Evolutionary conservation across 768 basidiomycete species (phyloP).

Genomic region (Tylopilus sp.): DNA sequence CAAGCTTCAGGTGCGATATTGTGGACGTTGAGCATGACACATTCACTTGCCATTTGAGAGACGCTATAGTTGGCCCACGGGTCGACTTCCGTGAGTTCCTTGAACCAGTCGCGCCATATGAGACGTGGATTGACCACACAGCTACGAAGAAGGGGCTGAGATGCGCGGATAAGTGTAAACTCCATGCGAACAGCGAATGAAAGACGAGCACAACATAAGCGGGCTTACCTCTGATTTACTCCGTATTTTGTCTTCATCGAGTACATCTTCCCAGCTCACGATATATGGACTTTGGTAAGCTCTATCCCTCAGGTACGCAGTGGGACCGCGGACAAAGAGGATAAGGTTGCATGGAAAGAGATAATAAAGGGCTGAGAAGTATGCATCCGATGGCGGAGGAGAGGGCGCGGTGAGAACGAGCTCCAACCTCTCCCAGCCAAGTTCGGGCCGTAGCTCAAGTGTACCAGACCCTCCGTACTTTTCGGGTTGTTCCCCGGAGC

Average conservation of each 20-base stretch:
- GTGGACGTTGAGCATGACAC: slow-evolving; percentile 62
- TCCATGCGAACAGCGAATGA: background rate
- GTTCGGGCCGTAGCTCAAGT: slow-evolving; percentile 47
- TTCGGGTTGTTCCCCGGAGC: slow-evolving; percentile 6
- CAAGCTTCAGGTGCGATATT: slow-evolving; percentile 52
- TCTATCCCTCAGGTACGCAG: slow-evolving; percentile 54
- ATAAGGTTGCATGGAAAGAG: slow-evolving; percentile 89
- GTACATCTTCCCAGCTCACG: slow-evolving; percentile 65
- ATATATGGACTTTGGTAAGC: slow-evolving; percentile 55
- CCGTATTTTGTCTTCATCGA: slow-evolving; percentile 68
- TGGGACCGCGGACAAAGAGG: slow-evolving; percentile 70
- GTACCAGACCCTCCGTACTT: slow-evolving; percentile 35
- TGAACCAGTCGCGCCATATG: slow-evolving; percentile 58
- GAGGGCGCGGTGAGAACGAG: slow-evolving; percentile 52
- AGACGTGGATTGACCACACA: slow-evolving; percentile 74
- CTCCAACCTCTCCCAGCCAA: slow-evolving; percentile 69
- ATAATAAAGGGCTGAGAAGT: slow-evolving; percentile 82
- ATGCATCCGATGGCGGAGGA: slow-evolving; percentile 59
- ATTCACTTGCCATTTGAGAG: slow-evolving; percentile 62
- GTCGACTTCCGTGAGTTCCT: slow-evolving; percentile 60
- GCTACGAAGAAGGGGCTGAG: slow-evolving; percentile 62
- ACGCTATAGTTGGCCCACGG: slow-evolving; percentile 68
- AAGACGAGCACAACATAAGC: background rate
- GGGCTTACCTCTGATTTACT: slow-evolving; percentile 64
- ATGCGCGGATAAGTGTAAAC: slow-evolving; percentile 2